These are phyloP conservation scores for Silene latifolia DNA, from an alignment of 148 eudicot species.

Conservation along the genomic window DNA sequence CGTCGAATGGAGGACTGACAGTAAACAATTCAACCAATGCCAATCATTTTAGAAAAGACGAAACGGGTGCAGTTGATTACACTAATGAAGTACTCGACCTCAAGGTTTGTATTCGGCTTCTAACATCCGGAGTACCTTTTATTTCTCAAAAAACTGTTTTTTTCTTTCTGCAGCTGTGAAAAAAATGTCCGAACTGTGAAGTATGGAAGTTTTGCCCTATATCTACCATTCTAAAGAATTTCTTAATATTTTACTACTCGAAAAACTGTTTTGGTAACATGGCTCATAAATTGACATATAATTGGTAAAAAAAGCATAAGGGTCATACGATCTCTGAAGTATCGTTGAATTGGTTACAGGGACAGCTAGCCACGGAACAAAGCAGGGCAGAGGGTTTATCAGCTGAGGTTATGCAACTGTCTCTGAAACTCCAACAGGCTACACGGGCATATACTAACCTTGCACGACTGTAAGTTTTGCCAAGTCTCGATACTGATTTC, in stretches of 20 bases:
- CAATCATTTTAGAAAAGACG: slow-evolving; percentile 30
- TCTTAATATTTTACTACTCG: no score
- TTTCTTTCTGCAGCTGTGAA: not conserved
- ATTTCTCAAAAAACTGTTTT: not conserved
- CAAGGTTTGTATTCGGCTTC: slow-evolving; percentile 46
- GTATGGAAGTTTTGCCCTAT: no score
- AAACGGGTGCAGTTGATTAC: slow-evolving; percentile 27
- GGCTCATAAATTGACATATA: no score
- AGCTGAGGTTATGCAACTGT: slow-evolving; percentile 88
- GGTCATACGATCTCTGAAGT: not conserved
- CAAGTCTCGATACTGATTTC: not conserved
- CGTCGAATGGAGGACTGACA: slow-evolving; percentile 28
- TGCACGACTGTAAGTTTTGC: slow-evolving; percentile 65
- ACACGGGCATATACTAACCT: slow-evolving; percentile 76
- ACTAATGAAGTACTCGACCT: slow-evolving; percentile 53
- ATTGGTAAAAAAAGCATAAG: no score
- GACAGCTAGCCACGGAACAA: slow-evolving; percentile 72
- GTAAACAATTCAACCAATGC: slow-evolving; percentile 22
- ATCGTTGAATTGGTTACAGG: slow-evolving; percentile 32
- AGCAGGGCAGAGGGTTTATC: slow-evolving; percentile 81
- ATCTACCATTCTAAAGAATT: no score
- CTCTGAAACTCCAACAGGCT: slow-evolving; percentile 80
- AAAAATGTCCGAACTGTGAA: no score
- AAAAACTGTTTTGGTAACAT: no score
- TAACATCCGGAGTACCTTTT: not conserved